These are phyloP conservation scores for Antitrichia curtipendula DNA, from an alignment of 225 moss, liverwort and hornwort species.

Conservation along the genomic window DNA sequence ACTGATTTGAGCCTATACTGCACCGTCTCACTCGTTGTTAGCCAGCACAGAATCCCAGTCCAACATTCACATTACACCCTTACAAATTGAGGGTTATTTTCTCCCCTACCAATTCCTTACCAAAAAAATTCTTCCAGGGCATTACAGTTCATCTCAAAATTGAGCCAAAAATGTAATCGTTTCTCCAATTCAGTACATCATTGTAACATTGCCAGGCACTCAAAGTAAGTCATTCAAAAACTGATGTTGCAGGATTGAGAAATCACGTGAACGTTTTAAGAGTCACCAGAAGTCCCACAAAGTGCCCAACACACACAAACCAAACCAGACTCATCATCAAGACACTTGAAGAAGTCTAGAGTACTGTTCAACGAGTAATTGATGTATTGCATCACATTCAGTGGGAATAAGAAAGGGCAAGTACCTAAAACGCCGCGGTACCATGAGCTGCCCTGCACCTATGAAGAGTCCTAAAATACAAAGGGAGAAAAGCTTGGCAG, in stretches of 20 bases:
- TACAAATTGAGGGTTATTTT: background rate
- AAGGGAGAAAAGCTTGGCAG: background rate
- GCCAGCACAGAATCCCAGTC: background rate
- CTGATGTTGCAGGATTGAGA: background rate
- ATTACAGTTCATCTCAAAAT: background rate
- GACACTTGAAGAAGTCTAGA: background rate
- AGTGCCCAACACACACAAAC: background rate
- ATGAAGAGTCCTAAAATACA: conserved; percentile 25
- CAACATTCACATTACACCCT: background rate
- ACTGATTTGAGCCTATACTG: background rate
- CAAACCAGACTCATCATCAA: background rate
- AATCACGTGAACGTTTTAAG: background rate
- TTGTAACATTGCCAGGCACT: background rate
- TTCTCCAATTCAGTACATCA: background rate
- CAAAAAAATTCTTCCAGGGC: too few species aligned
- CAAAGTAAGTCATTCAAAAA: too few species aligned
- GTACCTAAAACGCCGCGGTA: background rate
- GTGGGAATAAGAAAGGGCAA: background rate
- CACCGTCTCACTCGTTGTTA: background rate
- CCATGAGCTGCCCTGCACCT: conserved; percentile 13
- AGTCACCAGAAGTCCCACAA: background rate
- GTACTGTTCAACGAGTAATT: conserved; percentile 6
- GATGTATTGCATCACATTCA: conserved; percentile 4
- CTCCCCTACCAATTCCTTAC: background rate
- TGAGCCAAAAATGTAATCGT: background rate